phyloP scores from a whole-genome alignment of 208 protist species.

The Crithidia brevicula region DNA sequence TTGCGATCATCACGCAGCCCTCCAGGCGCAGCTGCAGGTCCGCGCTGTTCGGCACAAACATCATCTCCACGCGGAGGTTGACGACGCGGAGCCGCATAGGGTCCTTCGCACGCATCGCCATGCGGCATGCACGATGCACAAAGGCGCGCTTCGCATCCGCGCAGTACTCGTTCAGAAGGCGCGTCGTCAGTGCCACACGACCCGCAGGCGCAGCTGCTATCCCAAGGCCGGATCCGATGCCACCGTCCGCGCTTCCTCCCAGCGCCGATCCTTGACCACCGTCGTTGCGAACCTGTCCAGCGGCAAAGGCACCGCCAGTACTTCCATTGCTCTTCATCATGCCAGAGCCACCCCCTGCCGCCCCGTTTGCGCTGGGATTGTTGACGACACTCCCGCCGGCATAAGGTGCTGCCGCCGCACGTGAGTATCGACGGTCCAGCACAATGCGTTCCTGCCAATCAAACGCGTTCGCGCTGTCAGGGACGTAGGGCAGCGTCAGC shows the following conservation, averaged over 20 bases:
- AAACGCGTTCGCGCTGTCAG: constrained; percentile 65
- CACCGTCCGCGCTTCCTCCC: constrained; percentile 1
- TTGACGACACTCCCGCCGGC: background rate
- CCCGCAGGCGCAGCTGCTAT: background rate
- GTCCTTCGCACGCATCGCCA: constrained; percentile 52
- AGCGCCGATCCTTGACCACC: background rate
- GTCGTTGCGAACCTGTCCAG: background rate
- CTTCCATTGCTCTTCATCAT: background rate
- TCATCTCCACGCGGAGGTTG: constrained; percentile 58
- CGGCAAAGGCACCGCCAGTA: background rate
- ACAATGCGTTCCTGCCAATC: constrained; percentile 73
- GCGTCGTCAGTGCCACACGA: constrained; percentile 44
- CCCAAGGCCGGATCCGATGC: background rate
- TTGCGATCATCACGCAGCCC: constrained; percentile 74
- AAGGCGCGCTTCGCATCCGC: constrained; percentile 83
- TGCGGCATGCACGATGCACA: constrained; percentile 66
- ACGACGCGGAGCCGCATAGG: constrained; percentile 60
- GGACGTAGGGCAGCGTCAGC: constrained; percentile 84
- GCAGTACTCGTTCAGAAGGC: constrained; percentile 76
- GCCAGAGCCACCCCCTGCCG: background rate
- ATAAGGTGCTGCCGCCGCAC: constrained; percentile 18
- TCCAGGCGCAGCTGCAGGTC: constrained; percentile 83
- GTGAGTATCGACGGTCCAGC: constrained; percentile 68
- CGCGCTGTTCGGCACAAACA: constrained; percentile 79
- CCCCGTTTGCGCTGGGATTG: constrained; percentile 7